Base-by-base conservation (phyloP, 2,329 filamentous ascomycete genomes). In the Cytospora paraplurivora region DNA sequence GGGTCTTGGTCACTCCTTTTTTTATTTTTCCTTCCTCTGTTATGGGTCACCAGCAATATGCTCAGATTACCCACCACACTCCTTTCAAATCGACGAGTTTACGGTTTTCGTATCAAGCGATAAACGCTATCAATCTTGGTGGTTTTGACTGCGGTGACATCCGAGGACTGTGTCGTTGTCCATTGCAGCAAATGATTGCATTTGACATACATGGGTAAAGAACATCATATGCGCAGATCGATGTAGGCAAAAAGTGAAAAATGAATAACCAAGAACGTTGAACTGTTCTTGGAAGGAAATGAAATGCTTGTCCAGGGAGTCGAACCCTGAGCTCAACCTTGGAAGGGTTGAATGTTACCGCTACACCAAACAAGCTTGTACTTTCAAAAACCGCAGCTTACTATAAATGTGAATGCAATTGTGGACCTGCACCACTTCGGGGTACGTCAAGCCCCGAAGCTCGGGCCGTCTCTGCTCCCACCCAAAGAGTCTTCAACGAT, bases 21-120 rank as follows among this genome's bases (percentile, higher is more conserved):
- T 47, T 54, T 19, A 8, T 37, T 6, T 6, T 32, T 41, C 27
- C 5, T 19, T 61, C 21, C 55, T 62, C 32, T 44, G 41, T 62
- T 58, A 32, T 27, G 54, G 47, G 34, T 47, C 34, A 53, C 32
- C 56, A 19, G 44, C 27, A 52, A 50, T 49, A 63, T 49, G 50
- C 59, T 52, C 53, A 21, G 49, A 64, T 63, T 66, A 63, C 61
- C 64, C 61, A 56, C 33, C 52, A 66, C 64, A 27, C 64, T 66
- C 64, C 47, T 65, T 63, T 53, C 58, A 41, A 55, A 59, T 59
- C n/a, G 11, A 47, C 44, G 44, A 47, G n/a, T 2, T 11, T 12
- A 47, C 10, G 41, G 4, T 17, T 17, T 17, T 44, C n/a, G 5
- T n/a, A 19, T 41, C 1, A 41, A 41, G 15, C 38, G 38, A 41